Evolutionary conservation across 805 yeast genomes (phyloP), one percentile per base, ranked within the genome.

Genomic region (Candida maltosa): DNA sequence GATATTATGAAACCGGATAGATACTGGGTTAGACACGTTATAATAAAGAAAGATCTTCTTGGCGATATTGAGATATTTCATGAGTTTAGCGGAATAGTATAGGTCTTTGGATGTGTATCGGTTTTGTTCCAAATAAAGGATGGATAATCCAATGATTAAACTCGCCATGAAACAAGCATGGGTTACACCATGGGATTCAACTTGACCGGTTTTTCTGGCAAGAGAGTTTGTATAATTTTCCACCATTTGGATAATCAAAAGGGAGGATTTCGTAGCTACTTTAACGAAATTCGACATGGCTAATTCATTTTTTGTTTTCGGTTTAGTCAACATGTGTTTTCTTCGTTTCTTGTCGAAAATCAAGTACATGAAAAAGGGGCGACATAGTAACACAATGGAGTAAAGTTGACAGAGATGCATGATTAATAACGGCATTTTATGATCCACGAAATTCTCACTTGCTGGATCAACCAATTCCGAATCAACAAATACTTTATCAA

Each of bases 331-430:
- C n/a, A n/a, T n/a, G n/a, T n/a, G n/a, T n/a, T n/a, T n/a, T n/a
- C n/a, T n/a, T n/a, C n/a, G n/a, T 10, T 33, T 33, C 17, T 34
- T 19, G 28, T 35, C 30, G 22, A 35, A 35, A 10, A 59, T 48
- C 23, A 51, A 38, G 40, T 58, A 61, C 39, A 62, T 58, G 47
- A 63, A 62, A 37, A 65, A 67, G 5, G 73, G 70, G 15, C 66
- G 50, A 24, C 68, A 47, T 12, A 67, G 46, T 18, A 66, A 32
- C 20, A 61, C 49, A 11, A 62, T 53, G 1, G 60, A 62, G 40
- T 58, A 56, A n/a, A 65, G 44, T 29, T 63, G 62, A 4, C 52
- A 48, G 9, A 62, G 45, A 40, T 65, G 69, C 2, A 64, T 49
- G 3, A 62, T 38, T 18, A 63, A 43, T 4, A 59, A 41, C 17